A percentile compares a stretch with the other conserved stretches of the same genome.
These are phyloP conservation scores for Candida ficus DNA, from an alignment of 805 yeast species.

Conservation along the genomic window DNA sequence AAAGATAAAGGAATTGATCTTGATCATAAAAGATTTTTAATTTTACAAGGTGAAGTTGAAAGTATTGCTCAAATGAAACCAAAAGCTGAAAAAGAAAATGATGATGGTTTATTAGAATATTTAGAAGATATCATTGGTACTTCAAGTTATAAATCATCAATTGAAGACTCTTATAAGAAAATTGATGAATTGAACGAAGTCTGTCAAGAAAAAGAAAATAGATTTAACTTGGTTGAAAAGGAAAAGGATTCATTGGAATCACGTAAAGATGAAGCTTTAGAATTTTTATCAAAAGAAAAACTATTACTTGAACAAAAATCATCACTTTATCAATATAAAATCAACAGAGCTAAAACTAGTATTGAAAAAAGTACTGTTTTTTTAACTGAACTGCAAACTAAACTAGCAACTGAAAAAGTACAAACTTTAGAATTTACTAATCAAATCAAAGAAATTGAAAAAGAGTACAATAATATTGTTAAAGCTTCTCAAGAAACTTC, in stretches of 20 bases:
- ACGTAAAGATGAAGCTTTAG: constrained; percentile 64
- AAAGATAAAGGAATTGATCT: constrained; percentile 85
- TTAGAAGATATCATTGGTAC: constrained; percentile 97
- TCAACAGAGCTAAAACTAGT: constrained; percentile 35
- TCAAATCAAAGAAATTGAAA: constrained; percentile 30
- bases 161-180: constrained; percentile 55
- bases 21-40: constrained; percentile 90
- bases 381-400: constrained; percentile 34
- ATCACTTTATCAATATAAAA: constrained; percentile 48
- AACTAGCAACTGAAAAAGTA: constrained; percentile 38
- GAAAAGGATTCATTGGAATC: constrained; percentile 63
- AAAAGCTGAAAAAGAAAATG: constrained; percentile 86
- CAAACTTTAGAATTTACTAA: constrained; percentile 36
- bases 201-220: constrained; percentile 73
- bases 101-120: constrained; percentile 91
- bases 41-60: constrained; percentile 97
- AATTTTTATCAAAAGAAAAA: constrained; percentile 62
- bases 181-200: constrained; percentile 75
- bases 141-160: constrained; percentile 68
- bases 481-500: constrained; percentile 21
- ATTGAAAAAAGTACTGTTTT: constrained; percentile 35
- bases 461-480: constrained; percentile 24
- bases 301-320: constrained; percentile 47
- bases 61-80: constrained; percentile 98
- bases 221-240: constrained; percentile 73